Conservation (phyloP, 2,329 filamentous ascomycete genomes). For the Hypoxylon sp. region DNA sequence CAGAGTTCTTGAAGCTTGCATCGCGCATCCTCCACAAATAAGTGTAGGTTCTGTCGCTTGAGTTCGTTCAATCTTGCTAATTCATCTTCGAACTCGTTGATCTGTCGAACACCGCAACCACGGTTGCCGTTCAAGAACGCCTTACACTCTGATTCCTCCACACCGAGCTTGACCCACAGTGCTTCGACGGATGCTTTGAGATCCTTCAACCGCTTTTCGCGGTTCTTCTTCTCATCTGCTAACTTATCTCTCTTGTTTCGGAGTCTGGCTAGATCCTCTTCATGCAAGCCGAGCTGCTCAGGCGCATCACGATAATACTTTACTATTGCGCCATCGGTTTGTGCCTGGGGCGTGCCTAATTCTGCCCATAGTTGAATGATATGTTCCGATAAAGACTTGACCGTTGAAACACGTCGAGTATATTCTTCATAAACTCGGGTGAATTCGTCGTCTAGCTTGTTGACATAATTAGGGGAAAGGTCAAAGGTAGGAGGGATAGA, state of each 20-base stretch:
- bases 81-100: constrained; percentile 97
- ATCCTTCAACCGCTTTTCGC: constrained; percentile 83
- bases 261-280: constrained; percentile 84
- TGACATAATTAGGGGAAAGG: constrained; percentile 90
- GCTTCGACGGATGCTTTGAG: constrained; percentile 83
- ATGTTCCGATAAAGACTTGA: constrained; percentile 82
- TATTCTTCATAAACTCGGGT: constrained; percentile 97
- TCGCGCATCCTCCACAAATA: constrained; percentile 95
- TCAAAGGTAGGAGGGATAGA: constrained; percentile 88
- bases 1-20: constrained; percentile 93
- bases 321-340: constrained; percentile 89
- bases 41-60: constrained; percentile 93
- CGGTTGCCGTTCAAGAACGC: constrained; percentile 88
- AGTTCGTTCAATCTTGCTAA: constrained; percentile 87
- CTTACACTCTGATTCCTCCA: constrained; percentile 87
- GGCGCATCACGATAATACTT: constrained; percentile 91
- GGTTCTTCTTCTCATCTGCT: constrained; percentile 86
- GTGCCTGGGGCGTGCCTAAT: constrained; percentile 91
- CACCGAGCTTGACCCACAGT: constrained; percentile 88
- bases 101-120: constrained; percentile 89
- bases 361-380: constrained; percentile 97
- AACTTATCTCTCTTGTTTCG: constrained; percentile 84
- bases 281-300: constrained; percentile 92
- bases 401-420: constrained; percentile 81
- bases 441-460: constrained; percentile 90